A percentile compares a stretch with the other conserved stretches of the same genome.
Conservation (phyloP, 164 flowering plant species). For the Vitis labrusca region DNA sequence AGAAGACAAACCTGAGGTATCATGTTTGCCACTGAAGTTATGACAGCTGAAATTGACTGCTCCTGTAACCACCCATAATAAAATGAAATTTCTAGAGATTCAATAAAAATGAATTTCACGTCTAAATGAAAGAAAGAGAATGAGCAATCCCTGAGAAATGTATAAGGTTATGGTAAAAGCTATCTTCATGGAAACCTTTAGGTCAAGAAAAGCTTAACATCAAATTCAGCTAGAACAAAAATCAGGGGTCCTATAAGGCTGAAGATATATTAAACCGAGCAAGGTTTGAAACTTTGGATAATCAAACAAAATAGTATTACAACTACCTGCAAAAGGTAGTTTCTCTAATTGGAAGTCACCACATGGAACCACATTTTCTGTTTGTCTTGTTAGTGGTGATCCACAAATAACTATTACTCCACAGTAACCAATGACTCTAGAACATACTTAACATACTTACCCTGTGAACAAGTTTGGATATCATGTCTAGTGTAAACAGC, state of each 20-base stretch:
- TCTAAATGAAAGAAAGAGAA: neutral
- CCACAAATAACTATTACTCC: neutral
- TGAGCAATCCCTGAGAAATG: neutral
- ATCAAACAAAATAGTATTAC: neutral
- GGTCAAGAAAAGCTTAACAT: neutral
- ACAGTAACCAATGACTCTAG: neutral
- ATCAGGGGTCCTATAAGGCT: neutral
- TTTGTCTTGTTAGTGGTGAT: neutral
- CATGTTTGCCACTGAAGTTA: conserved; percentile 82
- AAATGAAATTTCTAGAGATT: neutral
- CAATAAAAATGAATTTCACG: neutral
- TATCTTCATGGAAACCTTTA: neutral
- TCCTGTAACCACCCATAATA: conserved; percentile 49
- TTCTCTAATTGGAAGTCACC: neutral
- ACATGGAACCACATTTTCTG: neutral
- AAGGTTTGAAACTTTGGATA: neutral
- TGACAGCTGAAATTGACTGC: conserved; percentile 83
- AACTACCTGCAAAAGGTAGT: neutral
- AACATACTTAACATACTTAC: conserved; percentile 32
- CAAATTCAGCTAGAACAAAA: neutral
- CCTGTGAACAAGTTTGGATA: conserved; percentile 77
- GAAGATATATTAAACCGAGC: neutral
- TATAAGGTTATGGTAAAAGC: too few species aligned
- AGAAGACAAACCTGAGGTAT: conserved; percentile 76
- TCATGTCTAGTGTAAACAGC: conserved; percentile 66